Conservation (phyloP, 495 filamentous ascomycete genomes). For the Evernia prunastri region DNA sequence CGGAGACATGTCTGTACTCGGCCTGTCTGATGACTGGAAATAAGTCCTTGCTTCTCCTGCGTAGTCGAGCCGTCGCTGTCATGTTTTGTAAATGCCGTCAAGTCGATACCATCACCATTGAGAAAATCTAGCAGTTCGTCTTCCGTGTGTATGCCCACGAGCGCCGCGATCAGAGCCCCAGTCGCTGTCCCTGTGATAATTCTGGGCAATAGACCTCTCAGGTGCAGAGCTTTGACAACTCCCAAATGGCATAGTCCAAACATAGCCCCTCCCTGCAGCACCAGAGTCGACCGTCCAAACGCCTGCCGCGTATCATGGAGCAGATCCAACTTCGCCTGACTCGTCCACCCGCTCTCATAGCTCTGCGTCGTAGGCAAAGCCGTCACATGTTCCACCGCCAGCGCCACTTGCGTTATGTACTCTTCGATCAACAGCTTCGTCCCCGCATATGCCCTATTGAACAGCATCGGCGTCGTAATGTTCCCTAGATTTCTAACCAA, state of each 20-base stretch:
- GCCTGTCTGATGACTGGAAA: conserved; percentile 28
- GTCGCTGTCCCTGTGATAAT: conserved; percentile 91
- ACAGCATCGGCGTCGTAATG: conserved; percentile 77
- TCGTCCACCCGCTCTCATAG: conserved; percentile 56
- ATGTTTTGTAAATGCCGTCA: conserved; percentile 63
- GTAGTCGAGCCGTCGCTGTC: conserved; percentile 19
- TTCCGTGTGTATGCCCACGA: conserved; percentile 84
- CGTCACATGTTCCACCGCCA: conserved; percentile 71
- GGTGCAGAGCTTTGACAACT: conserved; percentile 81
- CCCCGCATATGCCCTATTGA: conserved; percentile 77
- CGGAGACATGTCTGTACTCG: conserved; percentile 53
- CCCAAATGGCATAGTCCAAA: conserved; percentile 90
- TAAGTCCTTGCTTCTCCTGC: conserved; percentile 25
- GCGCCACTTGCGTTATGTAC: conserved; percentile 77
- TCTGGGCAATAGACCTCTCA: conserved; percentile 74
- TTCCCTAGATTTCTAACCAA: conserved; percentile 88
- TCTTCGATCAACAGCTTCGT: conserved; percentile 89
- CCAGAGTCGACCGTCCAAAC: conserved; percentile 78
- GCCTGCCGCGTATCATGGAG: conserved; percentile 86
- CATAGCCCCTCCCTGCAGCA: conserved; percentile 85
- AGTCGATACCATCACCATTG: conserved; percentile 71
- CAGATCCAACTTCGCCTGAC: conserved; percentile 80
- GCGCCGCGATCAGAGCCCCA: conserved; percentile 82
- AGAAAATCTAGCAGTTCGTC: conserved; percentile 75
- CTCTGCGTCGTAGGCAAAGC: conserved; percentile 56